Percentiles rank a stretch among this genome's conserved stretches.
These are phyloP conservation scores for Backusella luteola DNA, from an alignment of 192 early-diverging fungal species.

Conservation along the genomic window DNA sequence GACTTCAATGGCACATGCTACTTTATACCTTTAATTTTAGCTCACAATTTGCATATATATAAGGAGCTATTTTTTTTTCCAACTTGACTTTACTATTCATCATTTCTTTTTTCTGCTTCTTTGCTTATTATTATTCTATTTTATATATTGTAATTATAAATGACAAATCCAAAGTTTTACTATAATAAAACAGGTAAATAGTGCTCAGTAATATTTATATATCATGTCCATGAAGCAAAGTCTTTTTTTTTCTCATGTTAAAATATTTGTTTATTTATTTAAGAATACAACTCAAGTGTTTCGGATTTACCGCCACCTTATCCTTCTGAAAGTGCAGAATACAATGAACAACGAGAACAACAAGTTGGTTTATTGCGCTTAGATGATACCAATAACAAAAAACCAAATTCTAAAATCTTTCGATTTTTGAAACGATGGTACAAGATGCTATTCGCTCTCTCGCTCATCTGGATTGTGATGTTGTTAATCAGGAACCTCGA, in stretches of 20 bases:
- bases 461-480: neutral
- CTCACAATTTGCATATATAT: neutral
- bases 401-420: neutral
- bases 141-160: neutral
- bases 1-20: neutral
- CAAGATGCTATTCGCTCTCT: neutral
- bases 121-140: neutral
- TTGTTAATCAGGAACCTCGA: neutral
- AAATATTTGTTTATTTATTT: neutral
- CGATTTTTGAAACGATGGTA: neutral
- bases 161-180: neutral
- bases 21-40: conserved; percentile 9
- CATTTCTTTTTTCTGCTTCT: neutral
- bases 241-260: neutral
- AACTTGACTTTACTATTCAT: neutral
- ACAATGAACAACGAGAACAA: neutral
- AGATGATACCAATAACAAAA: neutral
- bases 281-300: neutral
- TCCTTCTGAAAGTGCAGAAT: neutral
- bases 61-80: neutral
- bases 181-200: conserved; percentile 11
- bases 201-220: neutral
- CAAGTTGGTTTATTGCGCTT: neutral
- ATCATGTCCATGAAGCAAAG: neutral
- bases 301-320: conserved; percentile 6